Evolutionary conservation across 441 rosid species (phyloP), one percentile per base, ranked within the genome.

Genomic region (Capsella rubella): DNA sequence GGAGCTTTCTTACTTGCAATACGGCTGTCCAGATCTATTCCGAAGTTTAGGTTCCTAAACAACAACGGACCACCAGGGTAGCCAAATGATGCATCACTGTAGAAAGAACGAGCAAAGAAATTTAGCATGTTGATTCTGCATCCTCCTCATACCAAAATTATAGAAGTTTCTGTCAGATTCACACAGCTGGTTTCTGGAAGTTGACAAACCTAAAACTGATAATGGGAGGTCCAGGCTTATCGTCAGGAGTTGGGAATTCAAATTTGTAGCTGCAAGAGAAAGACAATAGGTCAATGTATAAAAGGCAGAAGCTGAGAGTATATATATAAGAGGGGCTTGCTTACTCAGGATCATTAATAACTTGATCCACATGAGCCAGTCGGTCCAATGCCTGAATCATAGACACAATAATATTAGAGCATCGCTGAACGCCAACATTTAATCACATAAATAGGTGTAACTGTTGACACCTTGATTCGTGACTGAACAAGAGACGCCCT

Each of bases 401-500:
- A 67, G 64, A 32, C 58, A 77, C 55, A 54, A 71, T 39, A 34
- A 67, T 57, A 47, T 73, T 39, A 73, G 67, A 60, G 42, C 51
- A 67, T 3, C 67, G 63, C 50, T 25, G 55, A 55, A 4, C 35
- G 73, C 49, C 25, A 67, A 62, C 11, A 62, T 67, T 55, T 54
- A 62, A 55, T 55, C 81, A 66, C 37, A 60, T 61, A 73, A 21
- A 55, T 53, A 67, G 18, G 40, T 61, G 64, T 35, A 43, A 56
- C n/a, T 14, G 46, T 77, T 69, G 74, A 61, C 45, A 95, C 99
- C 99, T 95, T 95, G 81, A 95, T 92, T 87, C 98, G 87, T 64
- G 99, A 95, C 86, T 95, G 99, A 77, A 95, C 99, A 79, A 95
- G 99, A 35, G 99, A 88, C 59, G 99, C 99, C 84, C 99, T 92